These are phyloP conservation scores for Marchantia polymorpha DNA, from an alignment of 225 moss, liverwort and hornwort species.

Conservation along the genomic window DNA sequence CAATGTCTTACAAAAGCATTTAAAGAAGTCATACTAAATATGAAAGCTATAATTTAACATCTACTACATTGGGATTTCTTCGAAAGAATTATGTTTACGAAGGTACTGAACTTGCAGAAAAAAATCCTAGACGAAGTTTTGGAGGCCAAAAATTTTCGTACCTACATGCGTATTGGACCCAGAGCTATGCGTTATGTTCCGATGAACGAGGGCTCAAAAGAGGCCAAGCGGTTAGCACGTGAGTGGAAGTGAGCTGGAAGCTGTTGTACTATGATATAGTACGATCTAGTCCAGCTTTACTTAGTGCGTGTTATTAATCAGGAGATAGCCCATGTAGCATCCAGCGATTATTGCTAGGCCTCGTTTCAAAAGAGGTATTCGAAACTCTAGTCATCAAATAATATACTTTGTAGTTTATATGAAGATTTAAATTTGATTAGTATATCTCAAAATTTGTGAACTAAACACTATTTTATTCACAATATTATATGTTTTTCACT, in stretches of 20 bases:
- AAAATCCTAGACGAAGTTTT: conserved; percentile 41
- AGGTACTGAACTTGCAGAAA: conserved; percentile 26
- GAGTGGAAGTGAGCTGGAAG: conserved; percentile 34
- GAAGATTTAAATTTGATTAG: too few species aligned
- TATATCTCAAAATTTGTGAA: too few species aligned
- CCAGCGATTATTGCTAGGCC: too few species aligned
- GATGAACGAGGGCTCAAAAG: conserved; percentile 12
- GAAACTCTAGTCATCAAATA: too few species aligned
- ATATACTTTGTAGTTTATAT: too few species aligned
- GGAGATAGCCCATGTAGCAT: too few species aligned
- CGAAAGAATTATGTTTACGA: background rate
- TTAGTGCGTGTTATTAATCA: too few species aligned
- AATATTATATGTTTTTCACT: too few species aligned
- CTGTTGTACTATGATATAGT: too few species aligned
- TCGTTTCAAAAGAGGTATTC: too few species aligned
- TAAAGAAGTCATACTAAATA: background rate
- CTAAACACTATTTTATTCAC: too few species aligned
- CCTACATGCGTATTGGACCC: conserved; percentile 33
- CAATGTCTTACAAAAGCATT: background rate
- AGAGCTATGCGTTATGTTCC: conserved; percentile 33
- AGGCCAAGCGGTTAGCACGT: background rate
- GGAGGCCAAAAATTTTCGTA: conserved; percentile 27
- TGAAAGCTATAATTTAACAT: background rate
- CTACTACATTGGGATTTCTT: background rate
- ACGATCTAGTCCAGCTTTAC: too few species aligned